Evolutionary conservation across 169 alveolate species (phyloP), one percentile per base, ranked within the genome.

Genomic region (Plasmodium blacklocki): DNA sequence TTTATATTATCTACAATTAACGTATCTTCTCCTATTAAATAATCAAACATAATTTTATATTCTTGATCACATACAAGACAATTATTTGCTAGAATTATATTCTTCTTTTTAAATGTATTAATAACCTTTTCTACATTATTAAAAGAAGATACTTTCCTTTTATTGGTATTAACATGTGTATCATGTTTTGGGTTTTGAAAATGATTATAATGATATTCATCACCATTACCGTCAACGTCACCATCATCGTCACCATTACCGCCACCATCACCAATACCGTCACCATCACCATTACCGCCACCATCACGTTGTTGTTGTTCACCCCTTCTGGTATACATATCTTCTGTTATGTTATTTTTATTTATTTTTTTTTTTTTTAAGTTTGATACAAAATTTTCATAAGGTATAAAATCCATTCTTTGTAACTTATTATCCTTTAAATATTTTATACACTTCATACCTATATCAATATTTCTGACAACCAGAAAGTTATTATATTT

Each of bases 321-420:
- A 6, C 5, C 11, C 11, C 9, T 39, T 39, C 47, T 39, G 5
- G 47, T 39, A 7, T 39, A 39, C 0, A 0, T 4, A 6, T 39
- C 11, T 5, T 39, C 47, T 39, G 9, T 0, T 39, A 39, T 39
- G 9, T 18, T 8, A 26, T 90, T 72, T 58, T 85, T n/a, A 6
- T 54, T 88, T 26, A 91, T 72, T 67, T 88, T 93, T 45, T 75
- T 87, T 39, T 63, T 67, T 56, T 83, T 71, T 6, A 63, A 1
- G 18, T 50, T 60, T 2, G 43, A 21, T 19, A 78, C 19, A 47
- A 93, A 83, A 26, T 74, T 70, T 54, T 93, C 94, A 45, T 83
- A 78, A 3, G 95, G 94, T 14, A 93, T 32, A 56, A 93, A 93
- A 56, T 93, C 96, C 54, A 94, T 87, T 67, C 32, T 92, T 78